Evolutionary conservation across 495 filamentous ascomycete species (phyloP).

Genomic region (Talaromyces proteolyticus): DNA sequence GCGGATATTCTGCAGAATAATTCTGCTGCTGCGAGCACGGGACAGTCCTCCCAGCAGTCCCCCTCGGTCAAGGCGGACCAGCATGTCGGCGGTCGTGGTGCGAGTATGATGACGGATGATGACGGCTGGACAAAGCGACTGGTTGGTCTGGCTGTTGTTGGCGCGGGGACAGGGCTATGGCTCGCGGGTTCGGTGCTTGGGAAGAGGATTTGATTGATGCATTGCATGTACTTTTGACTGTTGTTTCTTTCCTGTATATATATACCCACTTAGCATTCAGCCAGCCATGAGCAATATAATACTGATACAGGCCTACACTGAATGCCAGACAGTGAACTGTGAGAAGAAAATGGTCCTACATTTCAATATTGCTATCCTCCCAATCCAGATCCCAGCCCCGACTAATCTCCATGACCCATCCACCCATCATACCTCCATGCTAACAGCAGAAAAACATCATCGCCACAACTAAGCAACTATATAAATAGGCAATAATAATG

Average conservation of each 20-base stretch:
- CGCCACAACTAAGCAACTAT: too few relatives aligned
- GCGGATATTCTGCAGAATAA: constrained; percentile 24
- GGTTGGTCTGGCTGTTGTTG: constrained; percentile 56
- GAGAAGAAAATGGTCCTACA: too few relatives aligned
- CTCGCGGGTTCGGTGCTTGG: constrained; percentile 48
- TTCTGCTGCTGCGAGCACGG: constrained; percentile 18
- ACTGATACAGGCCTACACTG: too few relatives aligned
- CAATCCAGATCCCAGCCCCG: too few relatives aligned
- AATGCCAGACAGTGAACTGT: too few relatives aligned
- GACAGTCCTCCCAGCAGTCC: neutral
- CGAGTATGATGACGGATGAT: constrained; percentile 61
- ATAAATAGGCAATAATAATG: neutral
- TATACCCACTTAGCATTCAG: too few relatives aligned
- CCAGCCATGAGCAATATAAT: too few relatives aligned
- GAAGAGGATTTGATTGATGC: neutral
- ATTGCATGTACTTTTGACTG: too few relatives aligned
- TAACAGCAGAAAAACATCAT: too few relatives aligned
- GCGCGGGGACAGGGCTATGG: constrained; percentile 65
- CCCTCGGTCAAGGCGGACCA: neutral
- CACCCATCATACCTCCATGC: too few relatives aligned
- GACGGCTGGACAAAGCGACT: constrained; percentile 66
- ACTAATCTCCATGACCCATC: too few relatives aligned
- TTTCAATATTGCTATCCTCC: too few relatives aligned
- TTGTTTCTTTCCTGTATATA: neutral
- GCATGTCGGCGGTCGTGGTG: constrained; percentile 30